Conservation (phyloP, 768 basidiomycete species). For the Phylloporus arenicola region DNA sequence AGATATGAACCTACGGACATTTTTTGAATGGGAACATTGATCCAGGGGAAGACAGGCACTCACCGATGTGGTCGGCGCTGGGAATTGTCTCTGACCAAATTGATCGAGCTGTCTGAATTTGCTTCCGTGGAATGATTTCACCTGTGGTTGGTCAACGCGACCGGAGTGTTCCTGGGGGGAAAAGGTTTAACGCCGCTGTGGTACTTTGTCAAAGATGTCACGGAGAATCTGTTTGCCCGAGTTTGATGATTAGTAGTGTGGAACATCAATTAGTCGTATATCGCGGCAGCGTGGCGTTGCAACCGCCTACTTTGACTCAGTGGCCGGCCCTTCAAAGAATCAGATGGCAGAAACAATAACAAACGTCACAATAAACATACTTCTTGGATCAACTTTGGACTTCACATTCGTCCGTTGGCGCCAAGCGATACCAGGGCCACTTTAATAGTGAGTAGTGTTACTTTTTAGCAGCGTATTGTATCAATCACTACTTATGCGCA, state of each 20-base stretch:
- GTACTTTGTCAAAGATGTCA: neutral
- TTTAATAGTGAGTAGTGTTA: neutral
- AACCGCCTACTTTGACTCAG: neutral
- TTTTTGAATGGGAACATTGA: conserved; percentile 5
- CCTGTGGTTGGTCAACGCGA: neutral
- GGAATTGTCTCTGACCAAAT: conserved; percentile 11
- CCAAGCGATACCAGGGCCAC: neutral
- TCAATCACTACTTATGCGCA: neutral
- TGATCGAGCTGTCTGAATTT: conserved; percentile 1
- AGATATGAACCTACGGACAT: neutral
- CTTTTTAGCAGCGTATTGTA: neutral
- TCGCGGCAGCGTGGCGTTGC: neutral
- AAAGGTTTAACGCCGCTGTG: conserved; percentile 2
- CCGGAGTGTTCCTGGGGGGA: conserved; percentile 3
- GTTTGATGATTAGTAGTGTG: neutral
- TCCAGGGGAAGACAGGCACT: conserved; percentile 3
- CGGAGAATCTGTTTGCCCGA: neutral
- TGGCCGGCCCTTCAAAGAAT: too few species aligned
- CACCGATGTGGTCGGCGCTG: neutral
- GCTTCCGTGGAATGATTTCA: conserved; percentile 1
- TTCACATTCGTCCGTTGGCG: neutral
- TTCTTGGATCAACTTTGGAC: neutral
- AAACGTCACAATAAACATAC: neutral
- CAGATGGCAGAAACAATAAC: neutral
- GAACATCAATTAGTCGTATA: neutral